These are phyloP conservation scores for Ceratobasidium sp. DNA, from an alignment of 1,284 basidiomycete genomes.

Conservation along the genomic window DNA sequence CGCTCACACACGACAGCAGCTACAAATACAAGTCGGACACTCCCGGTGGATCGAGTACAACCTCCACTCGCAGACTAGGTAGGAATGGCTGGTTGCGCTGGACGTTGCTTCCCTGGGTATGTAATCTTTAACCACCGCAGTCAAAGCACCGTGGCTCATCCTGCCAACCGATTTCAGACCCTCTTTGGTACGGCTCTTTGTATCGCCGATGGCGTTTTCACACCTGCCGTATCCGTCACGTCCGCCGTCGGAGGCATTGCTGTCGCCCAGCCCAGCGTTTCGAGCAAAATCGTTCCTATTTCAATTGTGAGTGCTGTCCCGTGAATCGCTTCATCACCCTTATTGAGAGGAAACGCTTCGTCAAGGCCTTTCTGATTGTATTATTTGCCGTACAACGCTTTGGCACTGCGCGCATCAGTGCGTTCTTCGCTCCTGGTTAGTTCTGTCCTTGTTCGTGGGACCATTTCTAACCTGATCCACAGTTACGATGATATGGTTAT, in stretches of 20 bases:
- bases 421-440: conserved; percentile 68
- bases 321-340: not conserved
- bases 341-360: not conserved
- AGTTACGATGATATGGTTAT: conserved; percentile 73
- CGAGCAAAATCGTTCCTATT: conserved; percentile 65
- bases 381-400: conserved; percentile 72
- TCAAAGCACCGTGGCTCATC: conserved; percentile 37
- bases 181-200: conserved; percentile 60
- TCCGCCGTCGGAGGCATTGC: conserved; percentile 76
- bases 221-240: conserved; percentile 76
- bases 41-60: conserved; percentile 14
- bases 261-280: conserved; percentile 67
- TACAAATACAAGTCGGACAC: conserved; percentile 48
- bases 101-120: conserved; percentile 70
- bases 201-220: conserved; percentile 54
- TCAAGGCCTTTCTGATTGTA: conserved; percentile 67
- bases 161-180: conserved; percentile 34
- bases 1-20: conserved; percentile 64
- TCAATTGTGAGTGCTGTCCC: conserved; percentile 64
- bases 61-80: conserved; percentile 2
- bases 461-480: not conserved
- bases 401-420: conserved; percentile 68
- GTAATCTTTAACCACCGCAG: conserved; percentile 22
- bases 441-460: not conserved
- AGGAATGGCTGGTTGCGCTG: conserved; percentile 56